These are phyloP conservation scores for Monosporascus sp. DNA, from an alignment of 2,329 filamentous ascomycete species.

Conservation along the genomic window DNA sequence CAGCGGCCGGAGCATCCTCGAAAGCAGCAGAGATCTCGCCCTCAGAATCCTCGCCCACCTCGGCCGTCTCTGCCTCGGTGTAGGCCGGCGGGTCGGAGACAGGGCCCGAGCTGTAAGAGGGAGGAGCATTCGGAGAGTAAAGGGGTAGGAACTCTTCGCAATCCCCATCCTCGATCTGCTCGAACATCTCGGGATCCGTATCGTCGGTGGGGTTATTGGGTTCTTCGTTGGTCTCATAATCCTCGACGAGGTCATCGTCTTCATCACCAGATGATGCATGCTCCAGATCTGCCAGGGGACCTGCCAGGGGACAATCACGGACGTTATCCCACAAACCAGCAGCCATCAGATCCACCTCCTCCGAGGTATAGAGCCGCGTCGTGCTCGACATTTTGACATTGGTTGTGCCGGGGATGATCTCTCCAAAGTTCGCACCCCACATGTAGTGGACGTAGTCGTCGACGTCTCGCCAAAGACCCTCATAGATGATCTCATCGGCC, in stretches of 20 bases:
- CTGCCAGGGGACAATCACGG: background rate
- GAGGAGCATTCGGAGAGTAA: background rate
- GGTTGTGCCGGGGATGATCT: conserved; percentile 1
- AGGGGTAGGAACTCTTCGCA: conserved; percentile 2
- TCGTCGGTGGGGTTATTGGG: background rate
- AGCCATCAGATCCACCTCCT: conserved; percentile 8
- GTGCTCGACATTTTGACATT: conserved; percentile 7
- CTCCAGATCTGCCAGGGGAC: background rate
- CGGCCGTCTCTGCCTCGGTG: background rate
- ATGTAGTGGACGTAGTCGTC: conserved; percentile 7
- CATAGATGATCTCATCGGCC: conserved; percentile 2
- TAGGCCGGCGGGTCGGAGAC: background rate
- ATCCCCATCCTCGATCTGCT: background rate
- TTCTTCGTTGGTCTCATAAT: background rate
- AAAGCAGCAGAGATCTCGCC: no score
- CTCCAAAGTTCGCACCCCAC: conserved; percentile 6
- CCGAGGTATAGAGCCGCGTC: conserved; percentile 7
- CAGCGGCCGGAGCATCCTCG: no score
- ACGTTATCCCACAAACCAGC: background rate
- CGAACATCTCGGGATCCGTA: background rate
- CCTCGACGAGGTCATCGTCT: background rate
- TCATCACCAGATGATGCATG: background rate
- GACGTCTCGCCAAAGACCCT: conserved; percentile 4
- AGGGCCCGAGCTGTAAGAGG: background rate
- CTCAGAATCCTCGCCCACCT: background rate